Conservation (phyloP, 495 filamentous ascomycete species). For the Aspergillus heteromorphus region DNA sequence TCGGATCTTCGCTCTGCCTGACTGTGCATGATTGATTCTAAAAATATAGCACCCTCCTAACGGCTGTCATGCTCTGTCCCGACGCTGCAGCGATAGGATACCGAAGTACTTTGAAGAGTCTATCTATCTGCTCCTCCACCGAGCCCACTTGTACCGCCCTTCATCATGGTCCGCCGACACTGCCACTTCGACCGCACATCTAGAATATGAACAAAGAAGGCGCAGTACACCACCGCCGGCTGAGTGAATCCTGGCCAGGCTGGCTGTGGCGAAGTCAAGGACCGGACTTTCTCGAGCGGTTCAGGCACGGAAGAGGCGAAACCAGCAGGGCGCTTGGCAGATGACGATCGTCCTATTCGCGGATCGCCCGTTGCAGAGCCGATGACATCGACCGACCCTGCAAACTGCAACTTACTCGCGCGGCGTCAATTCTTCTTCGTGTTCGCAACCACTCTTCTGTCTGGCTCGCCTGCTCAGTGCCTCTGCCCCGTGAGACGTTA, state of each 20-base stretch:
- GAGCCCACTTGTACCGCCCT: too few species aligned
- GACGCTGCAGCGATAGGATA: neutral
- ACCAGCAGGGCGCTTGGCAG: constrained; percentile 19
- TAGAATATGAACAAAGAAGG: too few species aligned
- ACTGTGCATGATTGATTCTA: too few species aligned
- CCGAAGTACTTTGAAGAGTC: too few species aligned
- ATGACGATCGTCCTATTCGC: constrained; percentile 36
- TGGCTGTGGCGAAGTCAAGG: neutral
- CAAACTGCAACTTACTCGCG: constrained; percentile 26
- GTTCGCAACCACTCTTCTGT: constrained; percentile 6
- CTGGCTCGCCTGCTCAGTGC: neutral
- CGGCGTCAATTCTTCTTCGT: constrained; percentile 17
- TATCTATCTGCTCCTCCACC: too few species aligned
- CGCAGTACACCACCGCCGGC: neutral
- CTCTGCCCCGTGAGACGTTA: neutral
- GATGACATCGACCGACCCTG: constrained; percentile 42
- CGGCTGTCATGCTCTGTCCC: neutral
- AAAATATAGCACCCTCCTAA: neutral
- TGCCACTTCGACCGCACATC: neutral
- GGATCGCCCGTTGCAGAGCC: constrained; percentile 28
- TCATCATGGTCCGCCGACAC: neutral
- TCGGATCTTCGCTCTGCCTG: too few species aligned
- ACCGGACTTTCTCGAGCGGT: neutral
- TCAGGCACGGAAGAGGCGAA: constrained; percentile 15
- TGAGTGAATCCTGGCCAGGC: neutral